A percentile compares a stretch with the other conserved stretches of the same genome.
Conservation (phyloP, 495 filamentous ascomycete species). For the Lasiosphaeria ovina region DNA sequence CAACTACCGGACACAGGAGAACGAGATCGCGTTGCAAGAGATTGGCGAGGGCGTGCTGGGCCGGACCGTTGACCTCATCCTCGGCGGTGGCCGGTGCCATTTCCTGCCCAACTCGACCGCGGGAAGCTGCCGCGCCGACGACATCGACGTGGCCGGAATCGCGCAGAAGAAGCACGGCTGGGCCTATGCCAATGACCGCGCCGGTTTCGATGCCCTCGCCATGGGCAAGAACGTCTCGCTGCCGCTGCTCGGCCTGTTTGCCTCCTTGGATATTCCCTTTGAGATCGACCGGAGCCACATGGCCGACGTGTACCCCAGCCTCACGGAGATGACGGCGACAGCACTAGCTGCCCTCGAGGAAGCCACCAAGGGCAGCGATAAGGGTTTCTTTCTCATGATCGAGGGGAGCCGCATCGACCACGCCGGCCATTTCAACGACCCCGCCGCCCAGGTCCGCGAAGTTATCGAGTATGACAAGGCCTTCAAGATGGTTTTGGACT, state of each 20-base stretch:
- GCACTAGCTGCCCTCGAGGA: conserved; percentile 74
- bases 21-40: conserved; percentile 88
- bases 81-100: conserved; percentile 91
- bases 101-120: conserved; percentile 78
- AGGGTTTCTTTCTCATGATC: conserved; percentile 98
- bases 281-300: conserved; percentile 83
- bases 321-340: conserved; percentile 87
- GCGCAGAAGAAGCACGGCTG: conserved; percentile 74
- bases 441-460: conserved; percentile 91
- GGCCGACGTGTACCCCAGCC: conserved; percentile 77
- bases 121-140: conserved; percentile 75
- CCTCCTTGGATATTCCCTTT: conserved; percentile 78
- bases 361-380: conserved; percentile 80
- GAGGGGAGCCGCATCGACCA: conserved; percentile 96
- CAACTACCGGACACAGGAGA: conserved; percentile 72
- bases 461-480: conserved; percentile 89
- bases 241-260: conserved; percentile 85
- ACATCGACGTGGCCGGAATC: conserved; percentile 63
- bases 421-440: conserved; percentile 92
- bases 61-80: conserved; percentile 81
- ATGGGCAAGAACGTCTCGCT: conserved; percentile 70
- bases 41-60: conserved; percentile 80
- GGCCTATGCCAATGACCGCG: conserved; percentile 67
- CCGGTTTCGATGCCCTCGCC: conserved; percentile 74
- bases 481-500: conserved; percentile 78